Evolutionary conservation across 1,284 basidiomycete genomes (phyloP), one percentile per base, ranked within the genome.

Genomic region (Meripilus lineatus): DNA sequence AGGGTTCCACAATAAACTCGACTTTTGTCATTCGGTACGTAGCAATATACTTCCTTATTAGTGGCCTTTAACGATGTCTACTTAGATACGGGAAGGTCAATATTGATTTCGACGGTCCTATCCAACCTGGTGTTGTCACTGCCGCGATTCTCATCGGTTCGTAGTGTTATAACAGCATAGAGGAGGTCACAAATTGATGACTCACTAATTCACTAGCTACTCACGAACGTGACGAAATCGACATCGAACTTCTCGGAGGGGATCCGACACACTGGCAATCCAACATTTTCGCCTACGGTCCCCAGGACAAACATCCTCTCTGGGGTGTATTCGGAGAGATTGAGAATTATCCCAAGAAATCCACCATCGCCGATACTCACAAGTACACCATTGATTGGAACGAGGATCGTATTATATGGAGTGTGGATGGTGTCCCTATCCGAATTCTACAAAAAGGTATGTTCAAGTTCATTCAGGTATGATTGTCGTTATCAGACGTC

Each of bases 361-460:
- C 49, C 2, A 41, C 53, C 4, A 54, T 45, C 24, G 58, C 69
- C 21, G 43, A 48, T 5, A 46, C 46, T 0, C 72, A 72, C 48
- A 54, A 52, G 14, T 74, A 74, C 44, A 62, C 66, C 4, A 69
- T 75, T 46, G 70, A 70, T 45, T 71, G 71, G 65, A 68, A 60
- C 45, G 46, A 49, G 10, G 61, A 68, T 2, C 58, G 66, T 21
- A 71, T 74, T 39, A 44, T 63, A 13, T 74, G 72, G 72, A 63
- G 62, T 37, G 56, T 74, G 4, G 72, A 75, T 46, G 67, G 66
- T 18, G 39, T 47, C 15, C 53, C 44, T n/a, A 58, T 66, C 14
- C 58, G 70, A 28, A 71, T 67, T 1, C 45, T 74, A 34, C 47
- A 44, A 13, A 62, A 57, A 56, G 61, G 72, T 74, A 38, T 35